A percentile compares a stretch with the other conserved stretches of the same genome.
Evolutionary conservation across 164 flowering plant genomes (phyloP).

Genomic region (Berberis thunbergii): DNA sequence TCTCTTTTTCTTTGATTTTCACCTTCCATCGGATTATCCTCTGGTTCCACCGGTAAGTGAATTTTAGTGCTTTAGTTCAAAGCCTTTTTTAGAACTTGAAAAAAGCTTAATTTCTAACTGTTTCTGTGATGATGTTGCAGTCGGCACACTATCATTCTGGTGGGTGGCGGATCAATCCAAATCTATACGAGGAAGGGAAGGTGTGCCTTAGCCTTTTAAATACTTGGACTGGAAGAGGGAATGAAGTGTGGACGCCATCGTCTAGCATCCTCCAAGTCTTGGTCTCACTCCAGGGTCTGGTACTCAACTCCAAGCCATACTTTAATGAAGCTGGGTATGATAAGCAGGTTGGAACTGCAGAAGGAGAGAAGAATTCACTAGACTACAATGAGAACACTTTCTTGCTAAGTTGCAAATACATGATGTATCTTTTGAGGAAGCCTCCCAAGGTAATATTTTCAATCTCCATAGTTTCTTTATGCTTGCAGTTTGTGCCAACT

Average conservation of each 20-base stretch:
- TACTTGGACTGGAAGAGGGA: constrained; percentile 98
- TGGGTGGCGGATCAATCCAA: constrained; percentile 97
- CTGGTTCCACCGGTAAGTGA: constrained; percentile 82
- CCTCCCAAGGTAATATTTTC: constrained; percentile 69
- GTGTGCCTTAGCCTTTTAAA: constrained; percentile 97
- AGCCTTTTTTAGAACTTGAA: neutral
- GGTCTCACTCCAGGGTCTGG: constrained; percentile 96
- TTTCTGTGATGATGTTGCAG: constrained; percentile 35
- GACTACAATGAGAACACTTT: constrained; percentile 96
- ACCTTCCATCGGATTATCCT: constrained; percentile 95
- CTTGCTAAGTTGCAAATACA: constrained; percentile 87
- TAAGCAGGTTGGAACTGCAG: constrained; percentile 94
- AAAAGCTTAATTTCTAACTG: neutral
- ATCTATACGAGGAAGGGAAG: constrained; percentile 96
- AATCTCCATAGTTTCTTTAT: neutral
- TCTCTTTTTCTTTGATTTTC: constrained; percentile 96
- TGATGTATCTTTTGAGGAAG: constrained; percentile 79
- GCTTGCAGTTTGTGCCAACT: neutral
- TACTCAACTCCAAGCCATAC: constrained; percentile 88
- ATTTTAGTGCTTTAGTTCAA: neutral
- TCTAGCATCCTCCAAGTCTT: constrained; percentile 98
- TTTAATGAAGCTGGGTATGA: constrained; percentile 99
- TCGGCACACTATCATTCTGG: constrained; percentile 97
- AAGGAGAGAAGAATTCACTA: constrained; percentile 96
- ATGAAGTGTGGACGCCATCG: constrained; percentile 95